These are phyloP conservation scores for Phialocephala sp. DNA, from an alignment of 2,329 filamentous ascomycete genomes.

Conservation along the genomic window DNA sequence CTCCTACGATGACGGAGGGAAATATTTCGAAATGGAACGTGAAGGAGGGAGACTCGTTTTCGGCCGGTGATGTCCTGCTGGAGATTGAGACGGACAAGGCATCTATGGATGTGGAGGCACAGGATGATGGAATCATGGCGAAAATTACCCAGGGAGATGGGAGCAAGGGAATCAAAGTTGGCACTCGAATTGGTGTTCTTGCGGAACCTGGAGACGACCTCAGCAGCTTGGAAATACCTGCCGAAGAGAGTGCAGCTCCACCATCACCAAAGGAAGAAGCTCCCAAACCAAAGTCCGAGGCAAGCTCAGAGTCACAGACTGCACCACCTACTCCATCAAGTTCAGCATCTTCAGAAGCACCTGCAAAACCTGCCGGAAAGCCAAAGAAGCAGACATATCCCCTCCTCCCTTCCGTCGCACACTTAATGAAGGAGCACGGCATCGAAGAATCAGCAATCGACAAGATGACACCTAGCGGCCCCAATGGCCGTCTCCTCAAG, in stretches of 20 bases:
- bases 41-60: conserved; percentile 84
- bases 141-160: conserved; percentile 81
- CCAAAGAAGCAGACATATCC: conserved; percentile 72
- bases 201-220: conserved; percentile 84
- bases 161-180: conserved; percentile 78
- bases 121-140: conserved; percentile 84
- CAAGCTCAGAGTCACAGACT: conserved; percentile 29
- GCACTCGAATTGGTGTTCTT: conserved; percentile 80
- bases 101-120: conserved; percentile 92
- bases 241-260: conserved; percentile 58
- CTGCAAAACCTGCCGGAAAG: conserved; percentile 50
- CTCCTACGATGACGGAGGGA: conserved; percentile 92
- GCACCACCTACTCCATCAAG: conserved; percentile 26
- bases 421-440: conserved; percentile 80
- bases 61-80: conserved; percentile 83
- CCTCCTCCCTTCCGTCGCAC: conserved; percentile 81
- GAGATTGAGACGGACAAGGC: conserved; percentile 96
- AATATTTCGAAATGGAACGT: conserved; percentile 86
- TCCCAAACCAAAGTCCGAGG: conserved; percentile 39
- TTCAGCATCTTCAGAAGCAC: conserved; percentile 32
- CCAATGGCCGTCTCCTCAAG: conserved; percentile 87
- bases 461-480: conserved; percentile 87
- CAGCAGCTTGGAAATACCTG: conserved; percentile 73
- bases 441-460: conserved; percentile 76
- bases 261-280: conserved; percentile 38